Base-by-base conservation (phyloP, 2,329 filamentous ascomycete species). In the Curvularia hawaiiensis region DNA sequence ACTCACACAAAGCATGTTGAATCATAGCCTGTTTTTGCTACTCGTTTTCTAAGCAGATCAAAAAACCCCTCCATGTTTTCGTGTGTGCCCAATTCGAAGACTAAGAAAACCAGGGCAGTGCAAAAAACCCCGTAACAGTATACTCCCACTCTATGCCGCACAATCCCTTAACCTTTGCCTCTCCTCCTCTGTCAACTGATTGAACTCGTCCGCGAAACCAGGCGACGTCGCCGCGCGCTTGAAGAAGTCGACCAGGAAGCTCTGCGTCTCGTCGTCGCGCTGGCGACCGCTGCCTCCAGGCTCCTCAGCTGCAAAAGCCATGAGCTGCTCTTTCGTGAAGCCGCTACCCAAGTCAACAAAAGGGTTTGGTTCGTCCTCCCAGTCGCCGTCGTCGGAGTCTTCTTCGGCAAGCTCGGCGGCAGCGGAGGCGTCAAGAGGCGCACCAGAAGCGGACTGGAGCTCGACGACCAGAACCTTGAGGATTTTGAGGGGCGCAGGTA, bases 381-480 rank as follows among this genome's bases (percentile, higher is more conserved):
- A 97, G 11, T 79, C 77, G 9, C 72, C 79, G 54, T 79, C 76
- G 38, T 78, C 76, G 28, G 90, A 90, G 56, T 90, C 91, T 56
- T 92, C 90, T 10, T 90, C 90, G 39, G 85, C 82, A 2, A 84
- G 81, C 0, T 86, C 86, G 0, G 85, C 84, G 0, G 87, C 88
- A 0, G 86, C 85, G 1, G 80, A 80, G 3, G 82, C 79, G 41
- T 86, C 85, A 81, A 50, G 87, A 80, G 58, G 62, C n/a, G 79
- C 78, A 24, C 91, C 91, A 4, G 90, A 88, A 1, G 92, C 91
- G 0, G 91, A 92, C 6, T 90, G 82, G 3, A 99, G 85, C 78
- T 99, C 95, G 72, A 97, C 92, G 46, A 98, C 89, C 9, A 99
- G 85, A 4, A 98, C 89, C 81, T 99, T 99, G 77, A 98, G 80